These are phyloP conservation scores for Phlyctochytrium arcticum DNA, from an alignment of 192 early-diverging fungal species.

Conservation along the genomic window DNA sequence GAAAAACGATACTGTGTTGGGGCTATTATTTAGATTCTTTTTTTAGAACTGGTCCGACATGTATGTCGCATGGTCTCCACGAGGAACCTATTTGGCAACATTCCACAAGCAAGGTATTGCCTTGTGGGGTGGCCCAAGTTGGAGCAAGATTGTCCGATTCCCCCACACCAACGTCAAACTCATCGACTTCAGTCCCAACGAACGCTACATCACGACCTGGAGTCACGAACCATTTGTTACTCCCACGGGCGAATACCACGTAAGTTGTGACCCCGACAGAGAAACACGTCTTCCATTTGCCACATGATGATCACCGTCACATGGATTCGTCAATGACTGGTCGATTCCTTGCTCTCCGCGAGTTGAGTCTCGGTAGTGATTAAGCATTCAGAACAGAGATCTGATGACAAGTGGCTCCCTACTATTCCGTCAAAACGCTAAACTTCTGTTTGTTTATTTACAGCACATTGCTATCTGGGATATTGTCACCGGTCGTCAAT, in stretches of 20 bases:
- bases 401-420: slow-evolving; percentile 1
- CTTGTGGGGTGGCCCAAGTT: slow-evolving; percentile 93
- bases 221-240: slow-evolving; percentile 78
- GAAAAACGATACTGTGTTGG: not conserved
- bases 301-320: not conserved
- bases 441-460: not conserved
- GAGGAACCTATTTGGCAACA: slow-evolving; percentile 89
- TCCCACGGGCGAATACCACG: slow-evolving; percentile 62
- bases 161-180: slow-evolving; percentile 85
- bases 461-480: slow-evolving; percentile 77
- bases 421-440: not conserved
- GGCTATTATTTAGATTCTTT: not conserved
- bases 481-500: slow-evolving; percentile 71
- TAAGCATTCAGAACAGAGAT: slow-evolving; percentile 19
- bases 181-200: slow-evolving; percentile 92
- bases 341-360: not conserved
- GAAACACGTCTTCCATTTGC: too few species aligned
- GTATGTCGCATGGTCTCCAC: slow-evolving; percentile 91
- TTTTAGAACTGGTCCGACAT: slow-evolving; percentile 89
- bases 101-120: slow-evolving; percentile 92
- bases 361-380: slow-evolving; percentile 1
- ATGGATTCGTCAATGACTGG: not conserved
- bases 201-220: slow-evolving; percentile 90
- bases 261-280: slow-evolving; percentile 29
- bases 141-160: slow-evolving; percentile 88